Conservation (phyloP, 2,329 filamentous ascomycete genomes). For the Calonectria honghensis region DNA sequence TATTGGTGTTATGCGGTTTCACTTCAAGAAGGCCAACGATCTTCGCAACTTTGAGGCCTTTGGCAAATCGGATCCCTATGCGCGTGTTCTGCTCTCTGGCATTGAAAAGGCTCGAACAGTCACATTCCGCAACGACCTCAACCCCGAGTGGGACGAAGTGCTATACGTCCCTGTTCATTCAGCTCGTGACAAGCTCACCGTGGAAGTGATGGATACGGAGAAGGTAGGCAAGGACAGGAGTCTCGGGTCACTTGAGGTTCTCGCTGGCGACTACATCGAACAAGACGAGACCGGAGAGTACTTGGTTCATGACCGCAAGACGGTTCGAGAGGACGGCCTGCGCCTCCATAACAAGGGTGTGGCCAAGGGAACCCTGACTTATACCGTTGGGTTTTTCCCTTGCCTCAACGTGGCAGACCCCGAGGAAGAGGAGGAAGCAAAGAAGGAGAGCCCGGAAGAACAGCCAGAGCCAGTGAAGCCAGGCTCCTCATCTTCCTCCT, state of each 20-base stretch:
- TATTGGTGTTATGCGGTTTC: conserved; percentile 95
- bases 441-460: conserved; percentile 51
- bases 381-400: conserved; percentile 92
- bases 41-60: conserved; percentile 95
- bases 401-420: conserved; percentile 91
- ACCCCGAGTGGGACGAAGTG: conserved; percentile 96
- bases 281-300: conserved; percentile 90
- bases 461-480: conserved; percentile 35
- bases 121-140: conserved; percentile 95
- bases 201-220: conserved; percentile 98
- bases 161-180: conserved; percentile 95
- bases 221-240: conserved; percentile 93
- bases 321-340: conserved; percentile 79
- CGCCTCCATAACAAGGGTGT: conserved; percentile 83
- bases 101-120: conserved; percentile 94
- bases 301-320: conserved; percentile 85
- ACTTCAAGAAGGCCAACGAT: conserved; percentile 88
- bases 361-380: conserved; percentile 87
- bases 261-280: conserved; percentile 84
- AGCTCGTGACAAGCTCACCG: conserved; percentile 84
- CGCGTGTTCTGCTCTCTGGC: conserved; percentile 89
- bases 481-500: conserved; percentile 7
- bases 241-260: conserved; percentile 86
- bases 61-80: conserved; percentile 98
- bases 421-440: conserved; percentile 84